Percentiles rank a stretch among this genome's conserved stretches.
phyloP scores from a whole-genome alignment of 371 early-diverging fungal species.

The Mortierella polycephala region DNA sequence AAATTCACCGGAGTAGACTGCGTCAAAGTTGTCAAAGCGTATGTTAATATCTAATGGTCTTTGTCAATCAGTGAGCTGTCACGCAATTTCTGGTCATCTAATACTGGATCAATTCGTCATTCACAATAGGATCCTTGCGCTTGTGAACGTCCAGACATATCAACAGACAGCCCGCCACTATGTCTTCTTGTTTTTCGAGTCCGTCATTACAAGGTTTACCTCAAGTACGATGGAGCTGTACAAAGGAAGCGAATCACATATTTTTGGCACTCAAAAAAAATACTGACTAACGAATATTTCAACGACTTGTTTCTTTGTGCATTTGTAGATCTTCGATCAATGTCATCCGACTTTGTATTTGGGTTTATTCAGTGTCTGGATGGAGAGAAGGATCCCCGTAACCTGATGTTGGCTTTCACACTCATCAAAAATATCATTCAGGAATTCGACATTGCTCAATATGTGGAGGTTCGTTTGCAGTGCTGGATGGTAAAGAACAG shows the following conservation, averaged over 20 bases:
- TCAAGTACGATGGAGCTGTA: slow-evolving; percentile 18
- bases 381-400: slow-evolving; percentile 98
- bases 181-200: slow-evolving; percentile 64
- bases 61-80: background rate
- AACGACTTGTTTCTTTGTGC: background rate
- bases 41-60: slow-evolving; percentile 7
- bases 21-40: slow-evolving; percentile 67
- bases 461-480: slow-evolving; percentile 74
- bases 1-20: slow-evolving; percentile 70
- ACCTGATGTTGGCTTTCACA: slow-evolving; percentile 87
- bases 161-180: slow-evolving; percentile 66
- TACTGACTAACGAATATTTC: background rate
- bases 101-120: background rate
- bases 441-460: slow-evolving; percentile 78
- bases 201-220: slow-evolving; percentile 32
- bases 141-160: slow-evolving; percentile 70
- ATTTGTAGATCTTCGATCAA: slow-evolving; percentile 44
- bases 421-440: slow-evolving; percentile 71
- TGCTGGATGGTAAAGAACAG: too few relatives aligned
- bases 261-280: background rate
- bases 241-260: background rate
- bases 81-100: background rate
- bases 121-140: slow-evolving; percentile 59
- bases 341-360: slow-evolving; percentile 76
- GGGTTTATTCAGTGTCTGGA: slow-evolving; percentile 92